Conservation (phyloP, 1,284 basidiomycete genomes). For the Ustilago esculenta region DNA sequence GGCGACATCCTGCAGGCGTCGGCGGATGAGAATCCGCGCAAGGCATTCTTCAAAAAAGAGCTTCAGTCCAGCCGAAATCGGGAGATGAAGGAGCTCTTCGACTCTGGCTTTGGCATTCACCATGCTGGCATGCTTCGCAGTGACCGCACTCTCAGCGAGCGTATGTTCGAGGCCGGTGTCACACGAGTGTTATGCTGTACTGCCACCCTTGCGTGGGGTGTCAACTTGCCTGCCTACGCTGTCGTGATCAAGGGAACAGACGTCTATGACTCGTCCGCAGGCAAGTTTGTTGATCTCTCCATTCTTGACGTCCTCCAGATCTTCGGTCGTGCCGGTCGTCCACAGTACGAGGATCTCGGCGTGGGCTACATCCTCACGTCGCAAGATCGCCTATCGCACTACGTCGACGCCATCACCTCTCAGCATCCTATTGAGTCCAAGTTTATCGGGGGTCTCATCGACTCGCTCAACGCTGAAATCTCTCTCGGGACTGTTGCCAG, state of each 20-base stretch:
- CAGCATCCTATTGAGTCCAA: slow-evolving; percentile 96
- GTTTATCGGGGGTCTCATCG: slow-evolving; percentile 83
- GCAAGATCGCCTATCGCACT: slow-evolving; percentile 91
- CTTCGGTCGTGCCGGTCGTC: slow-evolving; percentile 95
- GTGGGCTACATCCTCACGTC: slow-evolving; percentile 97
- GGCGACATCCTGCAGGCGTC: slow-evolving; percentile 74
- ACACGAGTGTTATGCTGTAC: slow-evolving; percentile 98
- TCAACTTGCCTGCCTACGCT: slow-evolving; percentile 97
- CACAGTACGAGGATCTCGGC: slow-evolving; percentile 92
- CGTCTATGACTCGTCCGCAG: slow-evolving; percentile 74
- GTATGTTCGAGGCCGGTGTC: slow-evolving; percentile 87
- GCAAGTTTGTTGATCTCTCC: slow-evolving; percentile 86
- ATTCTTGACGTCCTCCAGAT: slow-evolving; percentile 95
- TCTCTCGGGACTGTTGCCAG: slow-evolving; percentile 92
- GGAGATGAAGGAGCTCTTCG: slow-evolving; percentile 95
- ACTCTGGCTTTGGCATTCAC: slow-evolving; percentile 92
- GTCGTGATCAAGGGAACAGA: slow-evolving; percentile 97
- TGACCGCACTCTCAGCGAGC: slow-evolving; percentile 94
- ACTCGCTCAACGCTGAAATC: slow-evolving; percentile 95
- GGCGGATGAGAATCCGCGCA: slow-evolving; percentile 48
- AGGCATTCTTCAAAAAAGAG: slow-evolving; percentile 75
- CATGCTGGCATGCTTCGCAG: slow-evolving; percentile 97
- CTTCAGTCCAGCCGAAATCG: slow-evolving; percentile 86
- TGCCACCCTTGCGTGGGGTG: slow-evolving; percentile 98
- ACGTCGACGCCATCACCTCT: slow-evolving; percentile 86